Percentiles rank a stretch among this genome's conserved stretches.
Conservation (phyloP, 306 rosid genomes). For the Inga leiocalycina region DNA sequence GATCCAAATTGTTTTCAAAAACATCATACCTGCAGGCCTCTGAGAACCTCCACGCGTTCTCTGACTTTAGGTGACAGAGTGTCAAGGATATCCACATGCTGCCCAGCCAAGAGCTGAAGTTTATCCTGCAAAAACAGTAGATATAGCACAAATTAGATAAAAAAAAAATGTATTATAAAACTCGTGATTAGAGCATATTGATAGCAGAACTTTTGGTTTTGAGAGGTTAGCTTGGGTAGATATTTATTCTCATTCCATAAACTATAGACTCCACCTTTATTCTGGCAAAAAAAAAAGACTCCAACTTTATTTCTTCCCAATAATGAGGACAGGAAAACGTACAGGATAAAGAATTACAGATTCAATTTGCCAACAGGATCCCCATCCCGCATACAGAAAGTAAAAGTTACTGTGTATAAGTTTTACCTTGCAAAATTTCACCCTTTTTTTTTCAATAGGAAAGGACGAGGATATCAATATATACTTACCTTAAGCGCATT, state of each 20-base stretch:
- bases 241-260: not conserved
- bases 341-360: not conserved
- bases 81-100: conserved; percentile 43
- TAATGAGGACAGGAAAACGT: not conserved
- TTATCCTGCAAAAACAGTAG: conserved; percentile 45
- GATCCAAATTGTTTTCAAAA: not conserved
- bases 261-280: not conserved
- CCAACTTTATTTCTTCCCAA: not conserved
- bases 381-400: not conserved
- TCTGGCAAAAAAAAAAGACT: too few species aligned
- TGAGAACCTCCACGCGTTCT: conserved; percentile 51
- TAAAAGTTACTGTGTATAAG: not conserved
- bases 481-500: conserved; percentile 50
- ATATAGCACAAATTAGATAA: not conserved
- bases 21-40: conserved; percentile 48
- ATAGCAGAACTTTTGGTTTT: not conserved
- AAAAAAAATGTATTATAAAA: not conserved
- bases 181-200: not conserved
- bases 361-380: conserved; percentile 2
- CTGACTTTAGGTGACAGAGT: conserved; percentile 42
- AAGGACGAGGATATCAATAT: not conserved
- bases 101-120: conserved; percentile 41
- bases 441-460: not conserved
- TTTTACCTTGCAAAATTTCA: not conserved
- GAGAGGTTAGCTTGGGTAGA: conserved; percentile 6